A percentile compares a stretch with the other conserved stretches of the same genome.
Evolutionary conservation across 1,284 basidiomycete species (phyloP).

Genomic region (Ceraceosorus bombacis): DNA sequence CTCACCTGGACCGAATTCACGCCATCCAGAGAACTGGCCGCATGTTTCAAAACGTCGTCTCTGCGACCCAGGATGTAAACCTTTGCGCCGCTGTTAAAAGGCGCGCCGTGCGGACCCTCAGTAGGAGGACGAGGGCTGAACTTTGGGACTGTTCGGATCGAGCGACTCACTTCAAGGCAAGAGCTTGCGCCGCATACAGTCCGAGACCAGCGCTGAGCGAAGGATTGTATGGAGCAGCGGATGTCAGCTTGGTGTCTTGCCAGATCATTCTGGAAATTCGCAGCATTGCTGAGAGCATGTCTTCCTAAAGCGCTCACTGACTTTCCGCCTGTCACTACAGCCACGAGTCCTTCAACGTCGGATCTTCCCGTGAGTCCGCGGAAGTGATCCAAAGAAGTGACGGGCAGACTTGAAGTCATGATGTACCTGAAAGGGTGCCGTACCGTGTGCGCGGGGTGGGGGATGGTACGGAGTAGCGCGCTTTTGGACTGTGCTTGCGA

Average conservation of each 20-base stretch:
- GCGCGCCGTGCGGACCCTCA: background rate
- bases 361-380: background rate
- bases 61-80: slow-evolving; percentile 29
- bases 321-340: slow-evolving; percentile 23
- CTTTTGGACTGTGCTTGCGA: too few species aligned
- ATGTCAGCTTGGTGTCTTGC: too few species aligned
- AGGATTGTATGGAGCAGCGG: background rate
- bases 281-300: background rate
- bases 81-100: slow-evolving; percentile 10
- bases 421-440: too few species aligned
- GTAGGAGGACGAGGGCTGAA: background rate
- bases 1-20: background rate
- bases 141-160: background rate
- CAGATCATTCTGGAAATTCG: background rate
- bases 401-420: too few species aligned
- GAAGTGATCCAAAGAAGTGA: background rate
- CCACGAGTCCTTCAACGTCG: slow-evolving; percentile 16
- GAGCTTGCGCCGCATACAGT: slow-evolving; percentile 26
- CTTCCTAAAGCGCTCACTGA: background rate
- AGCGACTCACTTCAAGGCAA: slow-evolving; percentile 14
- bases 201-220: slow-evolving; percentile 17
- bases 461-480: too few species aligned
- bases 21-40: slow-evolving; percentile 7
- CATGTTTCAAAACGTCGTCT: slow-evolving; percentile 10
- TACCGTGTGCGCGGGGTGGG: too few species aligned